Base-by-base conservation (phyloP, 2,329 filamentous ascomycete genomes). In the Eutypella sp. region DNA sequence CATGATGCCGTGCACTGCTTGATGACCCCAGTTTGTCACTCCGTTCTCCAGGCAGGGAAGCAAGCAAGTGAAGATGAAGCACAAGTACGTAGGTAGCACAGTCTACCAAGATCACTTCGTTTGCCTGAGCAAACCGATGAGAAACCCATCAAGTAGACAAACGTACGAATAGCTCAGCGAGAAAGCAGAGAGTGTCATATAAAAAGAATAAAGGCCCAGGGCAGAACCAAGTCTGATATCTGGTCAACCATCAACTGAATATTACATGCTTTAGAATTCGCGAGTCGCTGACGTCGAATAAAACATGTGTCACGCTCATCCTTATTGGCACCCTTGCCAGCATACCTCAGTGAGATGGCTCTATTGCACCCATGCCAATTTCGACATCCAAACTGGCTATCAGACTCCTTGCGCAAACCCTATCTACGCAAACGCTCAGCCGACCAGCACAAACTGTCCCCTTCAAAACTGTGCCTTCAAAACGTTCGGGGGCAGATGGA, bases 281-380 rank as follows among this genome's bases (percentile, higher is more conserved):
- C 13, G 22, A 42, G 25, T n/a, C 22, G 20, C n/a, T 46, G 20
- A 51, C 5, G 16, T 44, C 36, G 42, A 38, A n/a, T n/a, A 34
- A 58, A 64, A 57, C 20, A 79, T 79, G 76, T 79, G 76, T 53
- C 69, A 75, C 66, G 75, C 74, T 42, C 75, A 77, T 51, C 76
- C 76, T 45, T 71, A 74, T 42, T 65, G 66, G 50, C 76, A 79
- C 52, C 65, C 71, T 13, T 79, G 76, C 57, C 67, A 69, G 20
- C 76, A 79, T 58, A 74, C 71, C n/a, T 78, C 75, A 40, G 68
- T 78, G 51, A 72, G 70, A 49, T 79, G 75, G 74, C 67, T 75
- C 55, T 78, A 78, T 60, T 79, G 76, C 54, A 71, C 74, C 18
- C 64, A 67, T 42, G 70, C 68, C 42, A 55, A 66, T 48, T 71